Evolutionary conservation across 768 basidiomycete genomes (phyloP), one percentile per base, ranked within the genome.

Genomic region (Strobilomyces dryophilus): DNA sequence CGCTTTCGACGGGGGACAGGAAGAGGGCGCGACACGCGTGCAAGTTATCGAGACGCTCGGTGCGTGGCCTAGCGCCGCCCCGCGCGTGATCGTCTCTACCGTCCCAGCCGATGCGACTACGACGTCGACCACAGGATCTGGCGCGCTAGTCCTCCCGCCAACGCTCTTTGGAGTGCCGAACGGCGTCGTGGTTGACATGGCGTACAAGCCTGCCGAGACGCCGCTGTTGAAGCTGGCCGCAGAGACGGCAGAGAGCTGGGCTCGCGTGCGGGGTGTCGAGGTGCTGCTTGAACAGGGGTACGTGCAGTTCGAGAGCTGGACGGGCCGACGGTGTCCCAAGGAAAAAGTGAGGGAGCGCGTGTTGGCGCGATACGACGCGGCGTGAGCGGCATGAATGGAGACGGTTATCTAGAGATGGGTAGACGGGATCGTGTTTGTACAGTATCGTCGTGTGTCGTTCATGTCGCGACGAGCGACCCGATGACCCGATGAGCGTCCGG

Each of bases 231-330:
- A 68, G 48, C 70, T 95, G 14, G 94, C 92, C 5, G 75, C 78
- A 59, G 62, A 66, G 36, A 71, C 66, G 21, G 74, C 73, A 8
- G 31, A 48, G 11, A 74, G 78, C 32, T 95, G 94, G 94, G 74
- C 68, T 10, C 71, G 74, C 5, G 87, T 93, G n/a, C 78, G 77
- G 46, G 94, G 95, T 0, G 71, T 95, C 10, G 88, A 92, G 60
- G 86, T 95, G 46, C 71, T 98, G 45, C 74, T 97, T 26, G 88
- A 93, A 73, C 94, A 97, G 66, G 94, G 90, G 1, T 93, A 83
- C 68, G 80, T 79, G 42, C 93, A 95, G 67, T 92, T 92, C 66
- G 80, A 85, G 71, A 61, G 79, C 39, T 94, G 92, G 92, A 94
- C 88, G 0, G 85, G 83, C 18, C 76, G 84, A 44, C 65, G 61